Conservation (phyloP, 2,329 filamentous ascomycete species). For the Pochonia chlamydosporia region DNA sequence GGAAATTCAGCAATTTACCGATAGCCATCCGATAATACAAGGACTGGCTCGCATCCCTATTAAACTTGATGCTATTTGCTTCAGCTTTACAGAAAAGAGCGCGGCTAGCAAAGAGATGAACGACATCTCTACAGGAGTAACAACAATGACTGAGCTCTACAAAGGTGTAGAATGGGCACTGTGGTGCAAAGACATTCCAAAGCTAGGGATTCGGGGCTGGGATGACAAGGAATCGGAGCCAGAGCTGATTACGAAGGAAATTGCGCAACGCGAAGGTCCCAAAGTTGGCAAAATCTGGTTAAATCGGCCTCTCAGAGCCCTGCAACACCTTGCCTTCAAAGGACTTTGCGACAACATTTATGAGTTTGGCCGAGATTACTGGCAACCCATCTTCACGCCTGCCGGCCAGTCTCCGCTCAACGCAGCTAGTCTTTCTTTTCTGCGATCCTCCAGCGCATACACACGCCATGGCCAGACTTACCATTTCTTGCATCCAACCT, state of each 20-base stretch:
- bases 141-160: conserved; percentile 32
- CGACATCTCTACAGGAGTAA: too few relatives aligned
- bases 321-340: conserved; percentile 28
- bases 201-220: conserved; percentile 19
- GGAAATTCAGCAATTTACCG: conserved; percentile 26
- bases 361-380: conserved; percentile 21
- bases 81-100: conserved; percentile 24
- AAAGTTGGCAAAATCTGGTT: conserved; percentile 13
- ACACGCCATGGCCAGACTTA: conserved; percentile 18
- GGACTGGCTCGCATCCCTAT: conserved; percentile 36
- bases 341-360: conserved; percentile 26
- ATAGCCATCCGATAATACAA: conserved; percentile 24
- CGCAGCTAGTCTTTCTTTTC: conserved; percentile 26
- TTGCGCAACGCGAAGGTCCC: conserved; percentile 1
- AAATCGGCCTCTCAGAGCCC: conserved; percentile 17
- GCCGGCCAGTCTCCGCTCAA: conserved; percentile 13
- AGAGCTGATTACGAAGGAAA: not conserved
- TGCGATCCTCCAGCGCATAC: conserved; percentile 25
- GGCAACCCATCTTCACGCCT: conserved; percentile 8
- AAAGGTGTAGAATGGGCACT: conserved; percentile 25
- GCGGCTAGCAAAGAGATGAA: too few relatives aligned
- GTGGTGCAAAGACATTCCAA: conserved; percentile 32
- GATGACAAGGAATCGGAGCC: conserved; percentile 1
- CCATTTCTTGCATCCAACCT: conserved; percentile 36
- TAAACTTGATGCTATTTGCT: conserved; percentile 38